These are phyloP conservation scores for Urtica urens DNA, from an alignment of 306 rosid genomes.

Conservation along the genomic window DNA sequence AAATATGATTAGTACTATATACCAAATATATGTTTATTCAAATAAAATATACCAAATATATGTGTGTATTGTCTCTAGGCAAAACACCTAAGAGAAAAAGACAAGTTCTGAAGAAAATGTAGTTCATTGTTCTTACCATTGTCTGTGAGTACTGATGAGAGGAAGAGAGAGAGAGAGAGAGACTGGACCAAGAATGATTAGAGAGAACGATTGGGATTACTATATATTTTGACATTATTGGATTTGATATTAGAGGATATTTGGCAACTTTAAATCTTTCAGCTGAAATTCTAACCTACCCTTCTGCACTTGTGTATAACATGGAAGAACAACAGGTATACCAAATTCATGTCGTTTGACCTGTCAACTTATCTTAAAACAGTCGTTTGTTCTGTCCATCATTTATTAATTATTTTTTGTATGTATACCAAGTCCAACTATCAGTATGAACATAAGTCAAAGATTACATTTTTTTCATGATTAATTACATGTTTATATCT, in stretches of 20 bases:
- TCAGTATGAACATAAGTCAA: too few species aligned
- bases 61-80: too few species aligned
- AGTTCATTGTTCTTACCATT: constrained; percentile 55
- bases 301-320: constrained; percentile 5
- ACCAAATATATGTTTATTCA: neutral
- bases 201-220: neutral
- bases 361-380: neutral
- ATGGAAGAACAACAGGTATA: constrained; percentile 5
- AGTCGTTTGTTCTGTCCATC: neutral
- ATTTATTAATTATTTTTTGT: too few species aligned
- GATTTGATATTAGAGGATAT: neutral
- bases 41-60: neutral
- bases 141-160: neutral
- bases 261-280: constrained; percentile 1
- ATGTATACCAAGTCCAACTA: too few species aligned
- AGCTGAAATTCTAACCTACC: constrained; percentile 43
- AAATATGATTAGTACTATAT: neutral
- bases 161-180: constrained; percentile 6
- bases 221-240: neutral
- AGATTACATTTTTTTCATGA: too few species aligned
- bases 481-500: too few species aligned
- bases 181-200: constrained; percentile 7
- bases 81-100: too few species aligned
- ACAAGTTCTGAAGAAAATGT: too few species aligned
- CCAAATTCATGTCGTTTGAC: neutral